Evolutionary conservation across 2,329 filamentous ascomycete genomes (phyloP).

Genomic region (Diaporthe citriasiana): DNA sequence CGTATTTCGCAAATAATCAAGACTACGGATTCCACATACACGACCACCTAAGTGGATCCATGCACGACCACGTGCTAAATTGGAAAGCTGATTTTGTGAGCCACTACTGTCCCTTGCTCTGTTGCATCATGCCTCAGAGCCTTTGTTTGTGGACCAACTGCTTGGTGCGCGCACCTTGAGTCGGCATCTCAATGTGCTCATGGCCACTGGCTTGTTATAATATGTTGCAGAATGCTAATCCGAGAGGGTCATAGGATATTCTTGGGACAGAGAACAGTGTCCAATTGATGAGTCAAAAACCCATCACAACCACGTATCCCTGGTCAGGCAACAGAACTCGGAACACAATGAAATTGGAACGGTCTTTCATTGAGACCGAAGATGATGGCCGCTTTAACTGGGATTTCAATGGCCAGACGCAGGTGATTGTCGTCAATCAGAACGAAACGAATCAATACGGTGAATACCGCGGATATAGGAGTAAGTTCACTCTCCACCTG

Average conservation of each 20-base stretch:
- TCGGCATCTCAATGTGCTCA: not conserved
- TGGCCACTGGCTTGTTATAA: rapidly evolving
- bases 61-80: constrained; percentile 70
- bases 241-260: constrained; percentile 53
- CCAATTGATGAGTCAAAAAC: constrained; percentile 53
- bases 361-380: constrained; percentile 59
- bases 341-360: constrained; percentile 66
- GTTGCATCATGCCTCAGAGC: rapidly evolving
- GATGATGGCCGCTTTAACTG: constrained; percentile 62
- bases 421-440: constrained; percentile 66
- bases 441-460: constrained; percentile 63
- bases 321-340: constrained; percentile 63
- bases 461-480: constrained; percentile 65
- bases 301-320: constrained; percentile 55
- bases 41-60: constrained; percentile 61
- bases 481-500: not conserved
- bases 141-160: not conserved
- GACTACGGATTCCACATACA: constrained; percentile 66
- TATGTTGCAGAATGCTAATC: not conserved
- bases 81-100: constrained; percentile 65
- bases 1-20: constrained; percentile 60
- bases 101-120: not conserved
- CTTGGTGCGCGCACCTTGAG: too few relatives aligned
- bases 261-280: constrained; percentile 62
- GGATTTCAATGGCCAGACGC: constrained; percentile 60